Percentiles rank a stretch among this genome's conserved stretches.
phyloP scores from a whole-genome alignment of 108 stramenopile species.

The Epithemia pelagica region DNA sequence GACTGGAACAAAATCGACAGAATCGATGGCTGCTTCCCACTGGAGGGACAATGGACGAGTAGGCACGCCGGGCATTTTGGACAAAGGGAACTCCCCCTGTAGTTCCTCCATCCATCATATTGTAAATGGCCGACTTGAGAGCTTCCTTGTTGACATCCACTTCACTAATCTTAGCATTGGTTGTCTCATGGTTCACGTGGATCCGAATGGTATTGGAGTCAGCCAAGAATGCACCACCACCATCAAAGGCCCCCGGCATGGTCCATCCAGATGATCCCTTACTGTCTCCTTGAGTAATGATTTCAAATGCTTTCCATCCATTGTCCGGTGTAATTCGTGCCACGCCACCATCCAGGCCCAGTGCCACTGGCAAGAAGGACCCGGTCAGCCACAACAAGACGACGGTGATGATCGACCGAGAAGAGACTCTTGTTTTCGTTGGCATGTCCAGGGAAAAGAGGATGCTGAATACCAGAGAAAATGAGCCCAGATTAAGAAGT shows the following conservation, averaged over 20 bases:
- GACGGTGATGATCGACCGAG: too few species aligned
- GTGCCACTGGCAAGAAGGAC: neutral
- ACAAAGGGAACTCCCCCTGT: conserved; percentile 1
- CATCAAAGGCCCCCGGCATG: conserved; percentile 15
- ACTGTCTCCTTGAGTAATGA: conserved; percentile 22
- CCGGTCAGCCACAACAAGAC: too few species aligned
- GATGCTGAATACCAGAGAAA: too few species aligned
- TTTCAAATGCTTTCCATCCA: conserved; percentile 29
- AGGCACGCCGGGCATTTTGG: conserved; percentile 4
- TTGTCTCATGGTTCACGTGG: conserved; percentile 17
- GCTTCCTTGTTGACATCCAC: conserved; percentile 12
- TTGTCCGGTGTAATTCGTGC: conserved; percentile 6
- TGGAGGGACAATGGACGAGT: neutral
- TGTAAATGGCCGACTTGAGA: conserved; percentile 6
- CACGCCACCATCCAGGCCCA: neutral
- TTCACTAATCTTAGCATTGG: conserved; percentile 14
- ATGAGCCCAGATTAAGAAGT: too few species aligned
- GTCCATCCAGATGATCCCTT: conserved; percentile 1
- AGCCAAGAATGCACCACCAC: conserved; percentile 19
- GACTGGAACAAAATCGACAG: conserved; percentile 23
- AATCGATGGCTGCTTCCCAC: neutral
- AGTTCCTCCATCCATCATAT: neutral
- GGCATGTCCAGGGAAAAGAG: too few species aligned
- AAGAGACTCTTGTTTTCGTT: too few species aligned
- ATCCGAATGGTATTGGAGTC: conserved; percentile 7